Base-by-base conservation (phyloP, 176 grass and related monocot species). In the Rhynchospora pubera region DNA sequence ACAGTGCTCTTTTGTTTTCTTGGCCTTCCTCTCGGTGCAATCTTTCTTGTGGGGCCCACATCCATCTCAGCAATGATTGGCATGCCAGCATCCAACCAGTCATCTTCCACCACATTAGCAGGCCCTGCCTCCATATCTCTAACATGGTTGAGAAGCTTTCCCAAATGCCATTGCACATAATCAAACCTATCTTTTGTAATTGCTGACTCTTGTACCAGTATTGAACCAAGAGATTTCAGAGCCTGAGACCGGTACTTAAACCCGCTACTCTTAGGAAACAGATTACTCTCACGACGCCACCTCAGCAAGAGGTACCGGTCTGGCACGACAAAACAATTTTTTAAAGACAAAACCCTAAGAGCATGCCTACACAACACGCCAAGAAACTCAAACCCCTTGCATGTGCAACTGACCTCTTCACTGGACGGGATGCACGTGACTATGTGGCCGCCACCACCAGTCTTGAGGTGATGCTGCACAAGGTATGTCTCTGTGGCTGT, bases 311-410 rank as follows among this genome's bases (percentile, higher is more conserved):
- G 81, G 67, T 90, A 90, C 60, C 66, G 83, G 21, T 90, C 85
- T 24, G 88, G 82, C 10, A 90, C 52, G 8, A 81, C 26, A 58
- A 90, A 90, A 65, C 82, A 87, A 82, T 90, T 90, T 34, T 90
- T 90, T 62, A 90, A 77, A 18, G 85, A 90, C 46, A 90, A 83
- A 18, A 90, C 85, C 65, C 85, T 69, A 77, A 90, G 80, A 60
- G 75, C 58, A 68, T 90, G 88, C 4, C 68, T 80, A 83, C 88
- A 90, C 65, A 90, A 68, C 30, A 86, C 80, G 3, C 88, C 85
- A 62, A 30, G 58, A 79, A 57, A 84, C 51, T 90, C 88, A 1
- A 90, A 90, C 46, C 77, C 88, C 16, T 84, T 90, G 77, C 88
- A 90, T 28, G 81, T 90, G 85, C 85, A 90, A 47, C 53, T 76